Base-by-base conservation (phyloP, 2,329 filamentous ascomycete species). In the Aspergillaceae sp. region DNA sequence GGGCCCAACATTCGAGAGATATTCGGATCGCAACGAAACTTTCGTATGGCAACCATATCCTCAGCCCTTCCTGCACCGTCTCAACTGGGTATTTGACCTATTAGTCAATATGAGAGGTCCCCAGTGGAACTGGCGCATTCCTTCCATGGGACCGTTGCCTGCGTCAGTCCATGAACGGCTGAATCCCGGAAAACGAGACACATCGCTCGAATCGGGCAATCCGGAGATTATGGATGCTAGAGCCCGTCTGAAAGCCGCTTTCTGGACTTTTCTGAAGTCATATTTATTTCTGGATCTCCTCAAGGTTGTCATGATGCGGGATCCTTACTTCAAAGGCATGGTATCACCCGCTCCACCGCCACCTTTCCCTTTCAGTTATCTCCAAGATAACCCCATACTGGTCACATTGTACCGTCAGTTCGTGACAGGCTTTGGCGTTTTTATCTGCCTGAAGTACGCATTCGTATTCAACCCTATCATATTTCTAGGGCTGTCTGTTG, bases 251-350 rank as follows among this genome's bases (percentile, higher is more conserved):
- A 62, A 65, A 46, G 54, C 59, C 10, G 72, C 73, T 28, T 48
- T 81, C 7, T 47, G 64, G 6, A 69, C 59, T 4, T 67, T 83
- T n/a, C 45, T 78, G 2, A 46, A 75, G 34, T 72, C 74, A 52
- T 92, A 87, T 60, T 52, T 92, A 8, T 50, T 78, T 5, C 70
- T 95, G 6, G 91, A 96, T 64, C 48, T 80, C 5, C 64, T 87
- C 44, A 86, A 85, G 57, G 75, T 82, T 1, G 51, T 80, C 50
- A 82, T 87, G 70, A 81, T 83, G 54, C 77, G 79, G 44, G 91
- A 97, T 57, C 82, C 84, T 0, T 94, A 91, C 69, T 94, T 90
- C 66, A 74, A 74, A 66, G 74, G 74, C 37, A 58, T 81, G 48
- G 60, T 78, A 27, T 75, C 79, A 1, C 68, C 73, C 1, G 60